Evolutionary conservation across 768 basidiomycete species (phyloP), one percentile per base, ranked within the genome.

Genomic region (Collybiopsis confluens): DNA sequence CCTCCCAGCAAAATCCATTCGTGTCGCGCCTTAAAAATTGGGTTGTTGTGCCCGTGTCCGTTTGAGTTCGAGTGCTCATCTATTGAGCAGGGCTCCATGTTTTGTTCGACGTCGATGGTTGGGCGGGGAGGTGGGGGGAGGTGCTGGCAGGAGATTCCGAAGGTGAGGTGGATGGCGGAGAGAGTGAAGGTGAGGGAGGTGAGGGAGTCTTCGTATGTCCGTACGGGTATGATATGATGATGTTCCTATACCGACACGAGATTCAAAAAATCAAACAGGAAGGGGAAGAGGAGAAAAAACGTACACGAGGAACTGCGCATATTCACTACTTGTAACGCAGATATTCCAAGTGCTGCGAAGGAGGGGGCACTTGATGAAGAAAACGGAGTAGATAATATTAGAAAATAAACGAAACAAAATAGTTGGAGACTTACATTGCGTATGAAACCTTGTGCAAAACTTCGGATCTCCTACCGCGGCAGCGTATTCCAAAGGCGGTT

Each of bases 281-380:
- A 50, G n/a, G n/a, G n/a, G 42, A 33, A 47, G 41, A 36, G 21
- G 13, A 20, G 23, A 23, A 45, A 9, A 5, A 18, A 62, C 80
- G 54, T 57, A 87, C 87, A 70, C 89, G 6, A 90, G 85, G 4
- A 83, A 85, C 62, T 90, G 88, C 0, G 88, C 88, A 59, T 90
- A 90, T 65, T 88, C 87, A 89, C 87, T 5, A 90, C 79, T 62
- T 89, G 89, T 44, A 90, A 70, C 6, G 73, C 85, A 13, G 84
- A 84, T 58, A 87, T 84, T 10, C 79, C 72, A 23, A 87, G 59
- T 1, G 80, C 86, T 88, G 52, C n/a, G n/a, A n/a, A n/a, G n/a
- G n/a, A n/a, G n/a, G n/a, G n/a, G n/a, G n/a, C n/a, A n/a, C n/a
- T n/a, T n/a, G n/a, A 4, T 20, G 27, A 10, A 40, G 6, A 28